Evolutionary conservation across 108 stramenopile genomes (phyloP), one percentile per base, ranked within the genome.

Genomic region (Parietichytrium sp.): DNA sequence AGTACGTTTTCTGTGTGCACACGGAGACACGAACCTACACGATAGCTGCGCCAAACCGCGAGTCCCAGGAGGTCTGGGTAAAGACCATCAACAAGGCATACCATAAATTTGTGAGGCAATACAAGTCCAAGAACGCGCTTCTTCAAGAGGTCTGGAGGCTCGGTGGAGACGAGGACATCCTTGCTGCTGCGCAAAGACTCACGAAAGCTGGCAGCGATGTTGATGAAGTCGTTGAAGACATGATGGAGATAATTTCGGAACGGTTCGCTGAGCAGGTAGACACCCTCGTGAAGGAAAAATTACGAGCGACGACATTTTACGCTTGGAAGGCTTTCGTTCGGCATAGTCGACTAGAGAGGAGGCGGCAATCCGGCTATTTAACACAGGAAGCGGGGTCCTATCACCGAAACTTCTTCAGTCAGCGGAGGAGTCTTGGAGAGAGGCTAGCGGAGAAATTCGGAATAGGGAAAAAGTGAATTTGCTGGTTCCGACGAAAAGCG

Each of bases 291-390:
- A 6, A 72, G 8, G 38, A 25, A 6, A 33, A 42, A 12, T 23
- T 25, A 15, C 33, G 6, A 38, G 61, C 61, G n/a, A 72, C n/a
- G 4, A 25, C 45, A n/a, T 72, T 72, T 72, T 72, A 72, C 42
- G 38, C 38, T n/a, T 72, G 61, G 61, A 72, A 72, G 25, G 61
- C 61, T 38, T 20, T 55, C n/a, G n/a, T n/a, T n/a, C n/a, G n/a
- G n/a, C n/a, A n/a, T n/a, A n/a, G n/a, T n/a, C n/a, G n/a, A n/a
- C n/a, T n/a, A n/a, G n/a, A n/a, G n/a, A n/a, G n/a, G n/a, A n/a
- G n/a, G n/a, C n/a, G n/a, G n/a, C n/a, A n/a, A n/a, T n/a, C n/a
- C n/a, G n/a, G n/a, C n/a, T n/a, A n/a, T n/a, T n/a, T n/a, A n/a
- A n/a, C n/a, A n/a, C n/a, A n/a, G n/a, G n/a, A n/a, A n/a, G n/a